phyloP scores from a whole-genome alignment of 2,329 filamentous ascomycete species.

The Aplosporella prunicola region DNA sequence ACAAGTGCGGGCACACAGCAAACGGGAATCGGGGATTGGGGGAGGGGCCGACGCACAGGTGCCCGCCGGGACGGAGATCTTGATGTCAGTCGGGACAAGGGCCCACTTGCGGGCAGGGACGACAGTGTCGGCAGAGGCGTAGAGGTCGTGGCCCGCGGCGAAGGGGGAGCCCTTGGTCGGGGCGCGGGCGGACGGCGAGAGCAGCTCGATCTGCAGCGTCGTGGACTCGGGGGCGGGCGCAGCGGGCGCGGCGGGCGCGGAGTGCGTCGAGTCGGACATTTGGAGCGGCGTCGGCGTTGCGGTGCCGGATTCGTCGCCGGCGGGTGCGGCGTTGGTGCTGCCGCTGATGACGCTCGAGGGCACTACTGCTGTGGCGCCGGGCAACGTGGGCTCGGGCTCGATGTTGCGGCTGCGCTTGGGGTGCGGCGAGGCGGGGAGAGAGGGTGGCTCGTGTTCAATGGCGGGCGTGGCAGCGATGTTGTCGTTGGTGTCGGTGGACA shows the following conservation, averaged over 20 bases:
- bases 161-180: constrained; percentile 84
- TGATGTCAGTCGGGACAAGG: constrained; percentile 82
- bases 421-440: constrained; percentile 50
- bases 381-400: constrained; percentile 28
- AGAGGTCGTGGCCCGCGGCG: constrained; percentile 90
- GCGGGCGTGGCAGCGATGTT: constrained; percentile 9
- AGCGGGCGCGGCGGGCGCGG: constrained; percentile 13
- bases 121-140: constrained; percentile 61
- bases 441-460: constrained; percentile 15
- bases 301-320: constrained; percentile 22
- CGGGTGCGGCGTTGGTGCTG: constrained; percentile 7
- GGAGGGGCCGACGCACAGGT: constrained; percentile 58
- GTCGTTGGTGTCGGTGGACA: neutral
- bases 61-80: constrained; percentile 79
- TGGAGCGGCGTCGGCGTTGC: constrained; percentile 26
- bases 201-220: constrained; percentile 76
- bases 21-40: constrained; percentile 2
- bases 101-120: constrained; percentile 78
- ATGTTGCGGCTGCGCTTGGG: constrained; percentile 70
- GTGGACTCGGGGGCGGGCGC: constrained; percentile 33
- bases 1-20: neutral
- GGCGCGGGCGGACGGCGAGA: constrained; percentile 66
- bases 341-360: too few relatives aligned
- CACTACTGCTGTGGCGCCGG: too few relatives aligned
- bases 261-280: constrained; percentile 17